A percentile compares a stretch with the other conserved stretches of the same genome.
These are phyloP conservation scores for Cryptosporidium ubiquitum DNA, from an alignment of 169 alveolate species.

Conservation along the genomic window DNA sequence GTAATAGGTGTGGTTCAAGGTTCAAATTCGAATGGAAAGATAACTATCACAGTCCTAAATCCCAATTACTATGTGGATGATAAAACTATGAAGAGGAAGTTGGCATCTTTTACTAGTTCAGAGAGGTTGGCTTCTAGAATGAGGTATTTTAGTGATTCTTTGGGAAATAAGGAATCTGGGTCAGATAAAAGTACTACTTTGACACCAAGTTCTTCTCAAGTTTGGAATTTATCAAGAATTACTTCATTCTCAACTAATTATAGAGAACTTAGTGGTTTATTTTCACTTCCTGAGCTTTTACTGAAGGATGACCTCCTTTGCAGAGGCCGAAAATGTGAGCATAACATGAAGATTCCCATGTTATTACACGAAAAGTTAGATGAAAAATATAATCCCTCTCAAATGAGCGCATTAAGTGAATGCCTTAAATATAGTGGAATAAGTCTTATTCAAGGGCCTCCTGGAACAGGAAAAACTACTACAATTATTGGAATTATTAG, in stretches of 20 bases:
- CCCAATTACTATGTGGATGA: conserved; percentile 41
- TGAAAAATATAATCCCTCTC: conserved; percentile 46
- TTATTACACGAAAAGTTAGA: conserved; percentile 1
- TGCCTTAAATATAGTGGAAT: conserved; percentile 85
- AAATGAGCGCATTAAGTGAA: conserved; percentile 51
- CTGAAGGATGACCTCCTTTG: conserved; percentile 32
- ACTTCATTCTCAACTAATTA: conserved; percentile 63
- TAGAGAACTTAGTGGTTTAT: conserved; percentile 60
- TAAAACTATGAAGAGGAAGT: neutral
- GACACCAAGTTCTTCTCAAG: neutral
- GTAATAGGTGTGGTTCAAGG: conserved; percentile 69
- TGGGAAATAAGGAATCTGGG: neutral
- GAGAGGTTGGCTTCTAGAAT: conserved; percentile 25
- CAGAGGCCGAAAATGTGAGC: neutral
- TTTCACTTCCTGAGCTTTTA: conserved; percentile 39
- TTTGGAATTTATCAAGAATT: conserved; percentile 49
- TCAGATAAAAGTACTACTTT: neutral
- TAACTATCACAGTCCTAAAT: conserved; percentile 17
- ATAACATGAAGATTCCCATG: conserved; percentile 26
- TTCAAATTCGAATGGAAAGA: conserved; percentile 40
- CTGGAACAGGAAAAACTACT: conserved; percentile 99
- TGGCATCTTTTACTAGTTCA: conserved; percentile 20
- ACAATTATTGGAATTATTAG: conserved; percentile 93
- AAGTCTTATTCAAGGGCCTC: conserved; percentile 97
- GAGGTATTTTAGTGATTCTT: neutral